Percentiles rank a stretch among this genome's conserved stretches.
Evolutionary conservation across 1,284 basidiomycete species (phyloP).

Genomic region (Cutaneotrichosporon arboriforme): DNA sequence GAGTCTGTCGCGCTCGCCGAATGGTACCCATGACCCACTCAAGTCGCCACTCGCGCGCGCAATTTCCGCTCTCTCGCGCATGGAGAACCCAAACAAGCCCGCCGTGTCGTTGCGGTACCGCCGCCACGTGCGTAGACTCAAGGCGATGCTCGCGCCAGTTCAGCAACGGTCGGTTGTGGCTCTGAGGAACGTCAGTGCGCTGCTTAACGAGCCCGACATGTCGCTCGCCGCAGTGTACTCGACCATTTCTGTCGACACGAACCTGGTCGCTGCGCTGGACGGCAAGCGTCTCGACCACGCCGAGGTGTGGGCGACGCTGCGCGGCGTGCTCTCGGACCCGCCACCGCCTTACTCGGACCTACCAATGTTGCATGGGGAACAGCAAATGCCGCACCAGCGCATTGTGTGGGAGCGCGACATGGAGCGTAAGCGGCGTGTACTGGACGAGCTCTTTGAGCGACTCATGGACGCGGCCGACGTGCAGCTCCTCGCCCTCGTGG

Average conservation of each 20-base stretch:
- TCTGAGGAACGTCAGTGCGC: conserved; percentile 57
- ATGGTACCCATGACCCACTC: conserved; percentile 18
- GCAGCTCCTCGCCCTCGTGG: conserved; percentile 74
- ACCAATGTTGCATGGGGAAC: not conserved
- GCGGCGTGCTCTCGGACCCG: conserved; percentile 50
- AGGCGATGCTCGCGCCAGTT: conserved; percentile 18
- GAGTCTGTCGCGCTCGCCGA: conserved; percentile 38
- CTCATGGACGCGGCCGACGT: conserved; percentile 64
- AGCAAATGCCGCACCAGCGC: conserved; percentile 18
- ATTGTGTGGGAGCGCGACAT: conserved; percentile 37
- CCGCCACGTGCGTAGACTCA: conserved; percentile 12
- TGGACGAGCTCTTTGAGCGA: conserved; percentile 53
- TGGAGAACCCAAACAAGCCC: conserved; percentile 35
- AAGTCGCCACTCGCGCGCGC: conserved; percentile 36
- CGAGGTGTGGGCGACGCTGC: conserved; percentile 62
- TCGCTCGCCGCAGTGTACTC: conserved; percentile 63
- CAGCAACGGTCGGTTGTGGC: conserved; percentile 54
- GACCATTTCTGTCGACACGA: conserved; percentile 51
- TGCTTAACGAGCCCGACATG: conserved; percentile 55
- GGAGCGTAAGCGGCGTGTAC: conserved; percentile 32
- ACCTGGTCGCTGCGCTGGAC: conserved; percentile 58
- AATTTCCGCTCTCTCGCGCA: conserved; percentile 34
- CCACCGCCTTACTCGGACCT: conserved; percentile 29
- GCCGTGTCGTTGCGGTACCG: conserved; percentile 6
- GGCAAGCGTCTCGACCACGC: conserved; percentile 65